Percentiles rank a stretch among this genome's conserved stretches.
Conservation (phyloP, 805 yeast species). For the Candida ipomoeae region DNA sequence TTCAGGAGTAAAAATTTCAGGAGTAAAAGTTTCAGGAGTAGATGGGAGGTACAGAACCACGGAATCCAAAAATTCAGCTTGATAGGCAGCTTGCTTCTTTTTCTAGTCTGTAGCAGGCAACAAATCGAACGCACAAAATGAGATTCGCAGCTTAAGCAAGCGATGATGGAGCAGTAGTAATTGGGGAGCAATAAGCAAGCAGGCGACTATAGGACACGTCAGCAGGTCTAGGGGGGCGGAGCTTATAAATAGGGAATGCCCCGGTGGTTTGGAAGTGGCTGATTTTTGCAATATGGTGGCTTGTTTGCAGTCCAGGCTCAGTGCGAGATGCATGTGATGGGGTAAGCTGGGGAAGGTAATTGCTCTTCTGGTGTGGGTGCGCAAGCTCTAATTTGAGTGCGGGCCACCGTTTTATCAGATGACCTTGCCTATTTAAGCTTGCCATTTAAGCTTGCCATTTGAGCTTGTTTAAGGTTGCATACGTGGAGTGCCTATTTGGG, state of each 20-base stretch:
- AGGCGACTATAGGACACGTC: background rate
- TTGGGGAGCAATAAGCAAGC: background rate
- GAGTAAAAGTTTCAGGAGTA: background rate
- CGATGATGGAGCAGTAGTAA: background rate
- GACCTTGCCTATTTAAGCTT: background rate
- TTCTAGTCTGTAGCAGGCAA: background rate
- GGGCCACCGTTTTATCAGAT: background rate
- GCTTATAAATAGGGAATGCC: background rate
- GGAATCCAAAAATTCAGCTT: background rate
- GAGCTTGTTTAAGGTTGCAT: background rate
- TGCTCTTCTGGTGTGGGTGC: background rate
- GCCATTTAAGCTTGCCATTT: background rate
- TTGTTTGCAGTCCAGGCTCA: background rate
- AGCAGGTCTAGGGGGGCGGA: background rate
- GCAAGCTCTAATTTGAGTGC: background rate
- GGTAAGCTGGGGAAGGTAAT: background rate
- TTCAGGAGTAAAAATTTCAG: background rate
- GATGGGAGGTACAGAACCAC: background rate
- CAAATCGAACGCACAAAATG: background rate
- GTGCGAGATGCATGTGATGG: conserved; percentile 4
- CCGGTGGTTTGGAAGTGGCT: background rate
- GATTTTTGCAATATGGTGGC: background rate
- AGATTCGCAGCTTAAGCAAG: conserved; percentile 4
- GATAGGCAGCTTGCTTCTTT: background rate
- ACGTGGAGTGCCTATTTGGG: too few relatives aligned